phyloP scores from a whole-genome alignment of 768 basidiomycete genomes.

The Rhodotorula graminis region DNA sequence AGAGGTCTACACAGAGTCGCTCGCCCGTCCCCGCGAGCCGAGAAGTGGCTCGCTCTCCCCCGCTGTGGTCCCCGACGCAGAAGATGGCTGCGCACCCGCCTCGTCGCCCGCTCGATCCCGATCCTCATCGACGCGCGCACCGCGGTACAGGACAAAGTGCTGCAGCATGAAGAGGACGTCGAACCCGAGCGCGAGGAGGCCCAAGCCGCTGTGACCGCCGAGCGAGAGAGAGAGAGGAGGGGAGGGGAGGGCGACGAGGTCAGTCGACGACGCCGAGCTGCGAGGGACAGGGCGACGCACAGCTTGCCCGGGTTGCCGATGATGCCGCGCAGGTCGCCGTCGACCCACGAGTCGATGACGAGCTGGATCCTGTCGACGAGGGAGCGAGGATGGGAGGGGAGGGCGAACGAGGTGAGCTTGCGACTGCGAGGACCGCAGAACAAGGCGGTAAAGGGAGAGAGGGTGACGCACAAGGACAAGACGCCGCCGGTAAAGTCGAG shows the following conservation, averaged over 20 bases:
- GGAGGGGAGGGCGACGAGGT: background rate
- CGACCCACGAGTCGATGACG: constrained; percentile 43
- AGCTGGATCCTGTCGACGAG: constrained; percentile 42
- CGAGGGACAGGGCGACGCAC: constrained; percentile 19
- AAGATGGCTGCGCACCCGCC: background rate
- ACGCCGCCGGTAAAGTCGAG: constrained; percentile 47
- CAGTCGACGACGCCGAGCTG: background rate
- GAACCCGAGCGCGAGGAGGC: constrained; percentile 44
- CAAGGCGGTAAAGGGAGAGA: too few species aligned
- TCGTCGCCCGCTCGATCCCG: background rate
- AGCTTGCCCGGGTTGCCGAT: constrained; percentile 45
- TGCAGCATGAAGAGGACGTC: constrained; percentile 45
- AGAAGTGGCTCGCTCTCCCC: too few species aligned
- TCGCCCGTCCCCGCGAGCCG: too few species aligned
- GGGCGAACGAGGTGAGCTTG: too few species aligned
- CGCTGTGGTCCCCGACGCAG: too few species aligned
- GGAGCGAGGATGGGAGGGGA: background rate
- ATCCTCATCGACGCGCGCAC: background rate
- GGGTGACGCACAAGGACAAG: constrained; percentile 39
- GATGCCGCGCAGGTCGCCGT: constrained; percentile 42
- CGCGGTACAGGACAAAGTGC: constrained; percentile 46
- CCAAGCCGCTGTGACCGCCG: constrained; percentile 38
- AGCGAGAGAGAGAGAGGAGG: background rate
- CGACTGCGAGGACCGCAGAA: too few species aligned
- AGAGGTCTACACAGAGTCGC: too few species aligned